phyloP scores from a whole-genome alignment of 2,329 filamentous ascomycete species.

The Cladophialophora bantiana region DNA sequence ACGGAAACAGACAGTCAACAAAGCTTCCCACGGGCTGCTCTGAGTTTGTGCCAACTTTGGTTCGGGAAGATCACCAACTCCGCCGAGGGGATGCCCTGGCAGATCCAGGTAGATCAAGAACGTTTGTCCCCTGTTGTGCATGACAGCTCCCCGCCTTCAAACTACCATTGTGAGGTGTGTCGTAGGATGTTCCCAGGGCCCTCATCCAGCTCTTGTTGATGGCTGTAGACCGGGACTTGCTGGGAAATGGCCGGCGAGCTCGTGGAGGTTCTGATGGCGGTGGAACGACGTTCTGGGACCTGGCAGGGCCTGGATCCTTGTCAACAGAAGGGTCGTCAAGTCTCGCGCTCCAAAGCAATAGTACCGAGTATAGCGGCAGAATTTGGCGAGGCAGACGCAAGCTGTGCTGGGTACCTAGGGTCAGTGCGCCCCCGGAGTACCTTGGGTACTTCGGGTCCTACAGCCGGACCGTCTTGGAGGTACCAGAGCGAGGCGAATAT shows the following conservation, averaged over 20 bases:
- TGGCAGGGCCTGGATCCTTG: not conserved
- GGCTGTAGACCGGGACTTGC: not conserved
- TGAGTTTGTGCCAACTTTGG: conserved; percentile 25
- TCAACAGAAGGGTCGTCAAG: conserved; percentile 1
- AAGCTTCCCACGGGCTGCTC: conserved; percentile 11
- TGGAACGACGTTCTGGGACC: not conserved
- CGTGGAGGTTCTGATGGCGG: not conserved
- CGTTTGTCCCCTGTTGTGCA: not conserved
- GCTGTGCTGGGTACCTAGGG: not conserved
- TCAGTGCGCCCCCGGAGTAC: not conserved
- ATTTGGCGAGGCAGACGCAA: not conserved
- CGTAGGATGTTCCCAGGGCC: not conserved
- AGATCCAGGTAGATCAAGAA: conserved; percentile 19
- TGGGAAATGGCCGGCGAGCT: not conserved
- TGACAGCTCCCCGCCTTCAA: conserved; percentile 1
- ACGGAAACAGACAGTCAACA: conserved; percentile 16
- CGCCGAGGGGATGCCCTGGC: conserved; percentile 22
- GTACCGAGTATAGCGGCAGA: conserved; percentile 1
- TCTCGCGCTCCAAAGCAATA: not conserved
- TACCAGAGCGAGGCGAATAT: conserved; percentile 8
- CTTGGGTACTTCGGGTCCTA: conserved; percentile 2
- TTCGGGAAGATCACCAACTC: conserved; percentile 33
- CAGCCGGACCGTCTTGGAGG: not conserved
- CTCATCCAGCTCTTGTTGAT: not conserved
- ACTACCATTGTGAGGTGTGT: not conserved